phyloP scores from a whole-genome alignment of 148 eudicot genomes.

The Beta vulgaris region DNA sequence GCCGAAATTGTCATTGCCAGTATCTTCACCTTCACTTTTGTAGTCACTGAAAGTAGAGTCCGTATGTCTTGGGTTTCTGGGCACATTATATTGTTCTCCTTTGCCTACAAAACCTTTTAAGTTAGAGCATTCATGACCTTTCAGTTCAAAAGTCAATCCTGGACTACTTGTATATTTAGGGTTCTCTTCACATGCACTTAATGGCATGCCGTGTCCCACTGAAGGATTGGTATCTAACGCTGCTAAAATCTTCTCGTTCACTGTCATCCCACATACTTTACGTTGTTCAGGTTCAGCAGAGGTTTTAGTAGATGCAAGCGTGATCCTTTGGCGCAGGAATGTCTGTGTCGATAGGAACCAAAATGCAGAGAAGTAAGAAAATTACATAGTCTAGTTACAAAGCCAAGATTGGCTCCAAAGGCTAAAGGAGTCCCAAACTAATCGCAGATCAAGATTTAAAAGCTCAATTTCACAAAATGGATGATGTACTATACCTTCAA shows the following conservation, averaged over 20 bases:
- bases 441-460: neutral
- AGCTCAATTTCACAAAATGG: neutral
- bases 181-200: slow-evolving; percentile 3
- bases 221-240: slow-evolving; percentile 15
- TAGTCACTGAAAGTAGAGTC: slow-evolving; percentile 12
- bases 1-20: slow-evolving; percentile 19
- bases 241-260: slow-evolving; percentile 13
- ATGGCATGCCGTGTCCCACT: slow-evolving; percentile 1
- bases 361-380: neutral
- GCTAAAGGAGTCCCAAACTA: neutral
- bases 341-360: slow-evolving; percentile 43
- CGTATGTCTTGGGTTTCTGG: neutral
- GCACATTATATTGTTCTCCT: slow-evolving; percentile 8
- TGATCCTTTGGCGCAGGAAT: slow-evolving; percentile 77
- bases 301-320: slow-evolving; percentile 47
- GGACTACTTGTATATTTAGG: slow-evolving; percentile 1
- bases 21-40: slow-evolving; percentile 17
- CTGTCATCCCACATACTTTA: slow-evolving; percentile 17
- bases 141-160: slow-evolving; percentile 4
- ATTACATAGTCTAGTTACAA: neutral
- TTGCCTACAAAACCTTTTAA: slow-evolving; percentile 1
- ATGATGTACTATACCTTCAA: neutral
- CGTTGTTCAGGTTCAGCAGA: slow-evolving; percentile 26
- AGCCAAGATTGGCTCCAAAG: neutral
- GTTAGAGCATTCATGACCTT: slow-evolving; percentile 1